Evolutionary conservation across 116 monocot genomes (phyloP).

Genomic region (Dioscorea cayenensis): DNA sequence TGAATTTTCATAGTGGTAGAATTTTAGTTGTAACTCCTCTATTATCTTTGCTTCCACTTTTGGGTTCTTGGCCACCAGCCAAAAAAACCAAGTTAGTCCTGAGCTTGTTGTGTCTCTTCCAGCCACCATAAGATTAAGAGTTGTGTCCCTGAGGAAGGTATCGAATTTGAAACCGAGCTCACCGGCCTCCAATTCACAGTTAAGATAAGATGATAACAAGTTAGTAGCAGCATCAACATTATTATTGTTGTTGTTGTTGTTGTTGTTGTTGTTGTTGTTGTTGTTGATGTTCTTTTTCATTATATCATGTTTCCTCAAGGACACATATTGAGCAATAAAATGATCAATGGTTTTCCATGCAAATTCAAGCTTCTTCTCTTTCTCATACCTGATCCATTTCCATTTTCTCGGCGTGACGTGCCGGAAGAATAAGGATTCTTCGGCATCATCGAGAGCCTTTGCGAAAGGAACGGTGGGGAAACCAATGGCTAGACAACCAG

Average conservation of each 20-base stretch:
- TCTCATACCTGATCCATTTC: slow-evolving; percentile 21
- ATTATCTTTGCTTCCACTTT: slow-evolving; percentile 43
- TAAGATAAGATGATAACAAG: slow-evolving; percentile 17
- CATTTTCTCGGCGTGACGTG: slow-evolving; percentile 31
- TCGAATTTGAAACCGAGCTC: background rate
- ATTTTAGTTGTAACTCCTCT: slow-evolving; percentile 23
- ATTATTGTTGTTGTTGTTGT: background rate
- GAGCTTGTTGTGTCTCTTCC: slow-evolving; percentile 67
- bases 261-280: background rate
- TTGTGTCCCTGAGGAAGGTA: slow-evolving; percentile 57
- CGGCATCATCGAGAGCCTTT: slow-evolving; percentile 30
- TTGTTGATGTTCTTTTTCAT: background rate
- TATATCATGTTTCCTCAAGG: slow-evolving; percentile 3
- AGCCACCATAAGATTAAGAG: slow-evolving; percentile 50
- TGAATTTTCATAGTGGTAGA: too few relatives aligned
- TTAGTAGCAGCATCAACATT: slow-evolving; percentile 6
- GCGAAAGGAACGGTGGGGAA: slow-evolving; percentile 35
- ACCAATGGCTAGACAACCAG: slow-evolving; percentile 20
- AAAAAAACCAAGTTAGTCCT: slow-evolving; percentile 55
- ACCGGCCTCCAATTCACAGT: background rate
- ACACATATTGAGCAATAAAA: slow-evolving; percentile 1
- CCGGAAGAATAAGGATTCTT: slow-evolving; percentile 20
- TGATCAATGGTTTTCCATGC: slow-evolving; percentile 13
- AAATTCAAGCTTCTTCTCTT: slow-evolving; percentile 6
- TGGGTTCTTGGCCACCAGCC: slow-evolving; percentile 32